These are phyloP conservation scores for Ceratonia siliqua DNA, from an alignment of 306 rosid genomes.

Conservation along the genomic window DNA sequence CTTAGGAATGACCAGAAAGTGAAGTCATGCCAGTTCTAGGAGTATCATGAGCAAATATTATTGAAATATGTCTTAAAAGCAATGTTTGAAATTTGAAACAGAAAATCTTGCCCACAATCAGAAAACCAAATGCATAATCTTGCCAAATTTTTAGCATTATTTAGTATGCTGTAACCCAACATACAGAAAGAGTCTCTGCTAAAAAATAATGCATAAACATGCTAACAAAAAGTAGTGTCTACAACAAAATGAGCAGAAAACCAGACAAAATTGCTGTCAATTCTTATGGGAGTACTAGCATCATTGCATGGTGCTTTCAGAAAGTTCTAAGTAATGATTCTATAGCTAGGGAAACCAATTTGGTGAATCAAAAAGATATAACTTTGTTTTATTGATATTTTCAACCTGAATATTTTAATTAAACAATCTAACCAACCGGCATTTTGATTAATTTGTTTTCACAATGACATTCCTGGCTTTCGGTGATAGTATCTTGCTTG, in stretches of 20 bases:
- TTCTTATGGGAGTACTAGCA: background rate
- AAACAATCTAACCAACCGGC: conserved; percentile 3
- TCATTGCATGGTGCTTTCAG: conserved; percentile 1
- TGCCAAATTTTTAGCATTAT: conserved; percentile 8
- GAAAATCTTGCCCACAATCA: conserved; percentile 8
- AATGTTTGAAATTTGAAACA: conserved; percentile 14
- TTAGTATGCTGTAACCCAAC: conserved; percentile 10
- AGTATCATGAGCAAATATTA: background rate
- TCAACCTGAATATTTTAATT: conserved; percentile 14
- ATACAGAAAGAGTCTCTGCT: background rate
- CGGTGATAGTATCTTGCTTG: background rate
- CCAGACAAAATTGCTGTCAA: background rate
- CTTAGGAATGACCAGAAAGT: conserved; percentile 1
- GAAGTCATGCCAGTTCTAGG: conserved; percentile 1
- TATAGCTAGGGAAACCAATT: background rate
- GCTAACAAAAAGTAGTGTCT: background rate
- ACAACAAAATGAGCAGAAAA: background rate
- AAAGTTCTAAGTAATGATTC: conserved; percentile 1
- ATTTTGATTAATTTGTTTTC: background rate
- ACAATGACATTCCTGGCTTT: conserved; percentile 12
- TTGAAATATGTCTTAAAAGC: conserved; percentile 14
- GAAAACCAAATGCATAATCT: background rate
- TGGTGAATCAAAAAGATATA: conserved; percentile 3
- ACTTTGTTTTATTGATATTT: conserved; percentile 4
- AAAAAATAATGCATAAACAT: background rate